Evolutionary conservation across 257 asterid genomes (phyloP), one percentile per base, ranked within the genome.

Genomic region (Gentiana dahurica): DNA sequence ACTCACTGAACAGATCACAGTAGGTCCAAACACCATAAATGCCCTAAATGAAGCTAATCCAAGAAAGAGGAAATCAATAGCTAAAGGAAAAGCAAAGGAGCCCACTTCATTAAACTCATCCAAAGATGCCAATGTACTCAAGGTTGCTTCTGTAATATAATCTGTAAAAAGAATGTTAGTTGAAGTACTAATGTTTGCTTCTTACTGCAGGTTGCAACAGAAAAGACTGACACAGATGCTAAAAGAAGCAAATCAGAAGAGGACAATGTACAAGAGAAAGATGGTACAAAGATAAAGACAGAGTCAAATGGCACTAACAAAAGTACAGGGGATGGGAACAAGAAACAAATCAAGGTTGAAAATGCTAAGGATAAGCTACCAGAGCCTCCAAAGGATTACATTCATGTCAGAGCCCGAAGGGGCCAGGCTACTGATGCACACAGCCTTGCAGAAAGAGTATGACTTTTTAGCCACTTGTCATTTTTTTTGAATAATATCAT

Each of bases 361-460:
- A 62, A 65, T 58, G 59, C 66, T 48, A 77, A 71, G 73, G 59
- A 63, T 48, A 77, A 71, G 73, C 64, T 63, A 53, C 51, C 77
- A 43, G 94, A 82, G 74, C 69, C 95, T 37, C 85, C 80, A 34
- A 85, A 86, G 75, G 97, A 89, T 57, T 89, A 84, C 49, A 89
- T 89, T 68, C 97, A 89, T 75, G 97, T 89, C 36, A 80, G 97
- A 74, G 97, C 97, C 5, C 81, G 97, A 74, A 79, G 97, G 56
- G 97, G 97, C 12, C 90, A 89, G 43, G 97, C 97, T 12, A 89
- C 97, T 12, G 97, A 89, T 73, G 95, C 95, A 33, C 97, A 89
- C 45, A 89, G 97, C 65, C 85, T 89, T 46, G 97, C 97, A 52
- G 97, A 89, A 75, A 89, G 97, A 72, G 95, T 85, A 83, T 36